A percentile compares a stretch with the other conserved stretches of the same genome.
Conservation (phyloP, 495 filamentous ascomycete species). For the Tuber borchii region DNA sequence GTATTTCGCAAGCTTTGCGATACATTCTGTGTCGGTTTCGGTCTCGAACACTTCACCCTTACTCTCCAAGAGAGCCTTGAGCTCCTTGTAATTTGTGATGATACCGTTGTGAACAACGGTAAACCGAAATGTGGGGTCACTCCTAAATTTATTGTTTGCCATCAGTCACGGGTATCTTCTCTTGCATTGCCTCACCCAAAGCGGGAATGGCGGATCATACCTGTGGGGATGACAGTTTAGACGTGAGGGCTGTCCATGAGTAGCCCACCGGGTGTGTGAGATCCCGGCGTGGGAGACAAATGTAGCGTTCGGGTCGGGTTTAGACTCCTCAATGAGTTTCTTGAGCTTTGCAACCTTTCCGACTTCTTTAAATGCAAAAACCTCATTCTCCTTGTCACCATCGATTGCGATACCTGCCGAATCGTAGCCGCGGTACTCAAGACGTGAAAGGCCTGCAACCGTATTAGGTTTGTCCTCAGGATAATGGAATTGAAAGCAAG, state of each 20-base stretch:
- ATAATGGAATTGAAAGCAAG: background rate
- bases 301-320: constrained; percentile 78
- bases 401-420: constrained; percentile 93
- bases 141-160: constrained; percentile 22
- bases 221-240: constrained; percentile 96
- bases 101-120: constrained; percentile 98
- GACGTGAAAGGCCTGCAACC: constrained; percentile 63
- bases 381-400: constrained; percentile 97
- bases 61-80: constrained; percentile 82
- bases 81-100: constrained; percentile 99
- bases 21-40: constrained; percentile 97
- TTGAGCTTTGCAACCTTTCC: constrained; percentile 96
- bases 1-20: constrained; percentile 97
- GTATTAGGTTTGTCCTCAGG: constrained; percentile 8
- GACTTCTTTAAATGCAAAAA: constrained; percentile 96
- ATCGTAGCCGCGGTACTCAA: constrained; percentile 96
- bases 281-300: constrained; percentile 98
- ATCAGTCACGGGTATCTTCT: constrained; percentile 46
- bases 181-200: background rate
- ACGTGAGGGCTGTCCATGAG: constrained; percentile 88
- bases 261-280: constrained; percentile 97
- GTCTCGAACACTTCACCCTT: constrained; percentile 99
- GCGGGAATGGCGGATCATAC: constrained; percentile 50
- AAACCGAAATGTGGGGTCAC: constrained; percentile 87
- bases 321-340: constrained; percentile 75